Base-by-base conservation (phyloP, 2,329 filamentous ascomycete genomes). In the Elsinoe batatas region DNA sequence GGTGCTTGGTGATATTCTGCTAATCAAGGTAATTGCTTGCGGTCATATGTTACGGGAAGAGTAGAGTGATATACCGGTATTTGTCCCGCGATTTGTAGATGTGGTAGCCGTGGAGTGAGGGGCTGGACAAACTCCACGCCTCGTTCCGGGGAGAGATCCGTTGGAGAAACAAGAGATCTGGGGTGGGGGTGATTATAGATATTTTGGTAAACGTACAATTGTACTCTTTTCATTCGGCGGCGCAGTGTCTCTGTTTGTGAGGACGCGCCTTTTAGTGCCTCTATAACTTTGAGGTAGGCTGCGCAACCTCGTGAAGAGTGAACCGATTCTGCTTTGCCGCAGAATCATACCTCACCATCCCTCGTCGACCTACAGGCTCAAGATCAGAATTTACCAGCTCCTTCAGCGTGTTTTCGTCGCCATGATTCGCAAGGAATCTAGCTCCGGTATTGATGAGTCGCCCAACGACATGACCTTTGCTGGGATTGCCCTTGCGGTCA, bases 351-450 rank as follows among this genome's bases (percentile, higher is more conserved):
- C 59, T 67, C 2, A 81, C 77, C 63, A 68, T 72, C 1, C 78
- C 79, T 8, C 53, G 64, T 58, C 69, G 69, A 2, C 78, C 78
- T 54, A 81, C 71, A 8, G 72, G 72, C 62, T 82, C 79, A 3
- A 66, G 67, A 0, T 62, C 61, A 12, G 62, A 67, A 56, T 71
- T 74, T 0, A 71, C 68, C 57, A 82, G 68, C 35, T 71, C 65
- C 20, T 64, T 60, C 58, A 82, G 61, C 1, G 78, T 80, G 10
- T 60, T 61, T 20, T 73, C 72, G 66, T 81, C 76, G 0, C 68
- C 77, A 64, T 80, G 72, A 59, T 83, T 83, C 0, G 80, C 79
- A 3, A 83, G 58, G 59, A 83, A 81, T 0, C 80, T 71, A 54
- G 74, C 69, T 0, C 70, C 71, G 55, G 68, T 74, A 1, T 60